Evolutionary conservation across 73 alveolate genomes (phyloP).

Genomic region (Paramecium primaurelia): DNA sequence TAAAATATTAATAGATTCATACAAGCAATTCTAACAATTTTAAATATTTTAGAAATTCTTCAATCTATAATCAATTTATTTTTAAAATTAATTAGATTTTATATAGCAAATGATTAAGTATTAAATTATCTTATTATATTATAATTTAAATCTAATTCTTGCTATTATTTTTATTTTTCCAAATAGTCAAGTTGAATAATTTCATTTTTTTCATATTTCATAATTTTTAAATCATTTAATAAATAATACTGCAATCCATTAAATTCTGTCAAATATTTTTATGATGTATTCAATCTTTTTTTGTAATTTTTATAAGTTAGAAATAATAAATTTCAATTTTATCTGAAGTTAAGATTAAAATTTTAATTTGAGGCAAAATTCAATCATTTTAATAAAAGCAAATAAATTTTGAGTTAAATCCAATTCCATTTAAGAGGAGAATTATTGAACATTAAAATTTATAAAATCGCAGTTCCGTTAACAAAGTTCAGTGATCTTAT

Average conservation of each 20-base stretch:
- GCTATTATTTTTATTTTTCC: slow-evolving; percentile 66
- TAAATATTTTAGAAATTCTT: slow-evolving; percentile 68
- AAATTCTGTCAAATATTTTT: slow-evolving; percentile 69
- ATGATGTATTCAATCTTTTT: slow-evolving; percentile 72
- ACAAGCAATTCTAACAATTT: slow-evolving; percentile 64
- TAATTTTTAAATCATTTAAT: slow-evolving; percentile 71
- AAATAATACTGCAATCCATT: slow-evolving; percentile 75
- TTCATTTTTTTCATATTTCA: slow-evolving; percentile 77
- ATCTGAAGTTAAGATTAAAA: slow-evolving; percentile 63
- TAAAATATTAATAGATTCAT: background rate
- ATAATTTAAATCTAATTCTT: slow-evolving; percentile 77
- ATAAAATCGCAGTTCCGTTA: slow-evolving; percentile 71
- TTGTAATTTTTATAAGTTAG: slow-evolving; percentile 65
- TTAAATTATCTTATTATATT: slow-evolving; percentile 76
- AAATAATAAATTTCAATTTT: slow-evolving; percentile 75
- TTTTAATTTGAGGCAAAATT: slow-evolving; percentile 74
- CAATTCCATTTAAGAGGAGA: slow-evolving; percentile 74
- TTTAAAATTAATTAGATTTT: slow-evolving; percentile 63
- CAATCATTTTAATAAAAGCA: slow-evolving; percentile 72
- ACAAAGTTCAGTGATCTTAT: slow-evolving; percentile 73
- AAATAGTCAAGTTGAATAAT: slow-evolving; percentile 72
- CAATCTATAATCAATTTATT: slow-evolving; percentile 76
- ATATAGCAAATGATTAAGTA: slow-evolving; percentile 63
- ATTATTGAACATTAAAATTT: slow-evolving; percentile 72
- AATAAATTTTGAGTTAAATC: slow-evolving; percentile 72